A percentile compares a stretch with the other conserved stretches of the same genome.
phyloP scores from a whole-genome alignment of 805 yeast genomes.

The Candida ulmi region DNA sequence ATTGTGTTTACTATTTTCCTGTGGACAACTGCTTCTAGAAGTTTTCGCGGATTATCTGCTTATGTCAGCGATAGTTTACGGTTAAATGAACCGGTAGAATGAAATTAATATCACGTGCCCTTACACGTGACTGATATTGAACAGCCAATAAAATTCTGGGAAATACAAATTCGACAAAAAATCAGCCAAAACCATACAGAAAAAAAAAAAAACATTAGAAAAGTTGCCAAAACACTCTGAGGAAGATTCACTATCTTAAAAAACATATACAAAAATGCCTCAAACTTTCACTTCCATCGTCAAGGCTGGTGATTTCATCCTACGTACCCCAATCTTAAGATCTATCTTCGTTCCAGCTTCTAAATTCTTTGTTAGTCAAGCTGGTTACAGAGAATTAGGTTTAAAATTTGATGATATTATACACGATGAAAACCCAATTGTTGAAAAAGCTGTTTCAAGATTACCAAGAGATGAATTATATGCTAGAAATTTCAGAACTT shows the following conservation, averaged over 20 bases:
- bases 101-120: constrained; percentile 2
- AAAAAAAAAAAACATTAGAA: not conserved
- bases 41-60: too few species aligned
- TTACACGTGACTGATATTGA: not conserved
- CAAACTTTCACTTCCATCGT: constrained; percentile 53
- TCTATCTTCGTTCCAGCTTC: constrained; percentile 78
- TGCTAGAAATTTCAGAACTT: constrained; percentile 87
- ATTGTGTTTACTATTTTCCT: too few species aligned
- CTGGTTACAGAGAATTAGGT: constrained; percentile 96
- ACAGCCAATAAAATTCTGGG: constrained; percentile 7
- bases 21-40: too few species aligned
- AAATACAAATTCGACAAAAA: constrained; percentile 5
- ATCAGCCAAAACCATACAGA: not conserved
- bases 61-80: too few species aligned
- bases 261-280: not conserved
- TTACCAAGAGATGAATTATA: constrained; percentile 79
- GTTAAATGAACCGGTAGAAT: too few species aligned
- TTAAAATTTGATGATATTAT: constrained; percentile 85
- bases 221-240: too few species aligned
- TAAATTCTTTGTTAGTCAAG: constrained; percentile 58
- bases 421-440: constrained; percentile 78
- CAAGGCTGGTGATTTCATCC: constrained; percentile 71
- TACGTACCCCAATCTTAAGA: constrained; percentile 73
- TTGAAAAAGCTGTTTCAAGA: constrained; percentile 85
- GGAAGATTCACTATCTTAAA: too few species aligned